Evolutionary conservation across 1,139 yeast species (phyloP).

Genomic region (Saccharomyces uvarum): DNA sequence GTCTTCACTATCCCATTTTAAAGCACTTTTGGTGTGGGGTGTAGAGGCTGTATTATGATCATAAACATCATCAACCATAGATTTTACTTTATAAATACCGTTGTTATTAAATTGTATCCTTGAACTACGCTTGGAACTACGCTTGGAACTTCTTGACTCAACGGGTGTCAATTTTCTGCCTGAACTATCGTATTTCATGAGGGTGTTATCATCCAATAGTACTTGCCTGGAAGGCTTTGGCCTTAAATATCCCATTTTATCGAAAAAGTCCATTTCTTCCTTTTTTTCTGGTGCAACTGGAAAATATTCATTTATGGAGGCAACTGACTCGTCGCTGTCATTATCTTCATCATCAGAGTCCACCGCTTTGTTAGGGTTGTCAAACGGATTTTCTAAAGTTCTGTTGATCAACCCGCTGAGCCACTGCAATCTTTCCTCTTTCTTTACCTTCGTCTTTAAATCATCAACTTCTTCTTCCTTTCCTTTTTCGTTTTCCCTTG

Average conservation of each 20-base stretch:
- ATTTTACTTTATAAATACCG: slow-evolving; percentile 33
- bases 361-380: slow-evolving; percentile 2
- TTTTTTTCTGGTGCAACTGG: slow-evolving; percentile 23
- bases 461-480: background rate
- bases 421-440: slow-evolving; percentile 10
- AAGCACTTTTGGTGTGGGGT: background rate
- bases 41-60: background rate
- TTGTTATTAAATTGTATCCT: slow-evolving; percentile 23
- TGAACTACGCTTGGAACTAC: slow-evolving; percentile 28
- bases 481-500: background rate
- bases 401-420: slow-evolving; percentile 16
- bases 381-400: slow-evolving; percentile 24
- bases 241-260: slow-evolving; percentile 25
- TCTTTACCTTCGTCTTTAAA: background rate
- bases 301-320: slow-evolving; percentile 22
- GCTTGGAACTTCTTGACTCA: slow-evolving; percentile 20
- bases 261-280: slow-evolving; percentile 21
- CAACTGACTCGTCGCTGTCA: slow-evolving; percentile 17
- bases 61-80: slow-evolving; percentile 25
- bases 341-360: slow-evolving; percentile 10
- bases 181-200: slow-evolving; percentile 12
- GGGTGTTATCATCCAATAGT: slow-evolving; percentile 9
- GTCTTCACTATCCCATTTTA: background rate
- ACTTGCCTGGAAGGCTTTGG: slow-evolving; percentile 25
- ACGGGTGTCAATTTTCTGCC: slow-evolving; percentile 14